Evolutionary conservation across 768 basidiomycete genomes (phyloP), one percentile per base, ranked within the genome.

Genomic region (Russula vinacea): DNA sequence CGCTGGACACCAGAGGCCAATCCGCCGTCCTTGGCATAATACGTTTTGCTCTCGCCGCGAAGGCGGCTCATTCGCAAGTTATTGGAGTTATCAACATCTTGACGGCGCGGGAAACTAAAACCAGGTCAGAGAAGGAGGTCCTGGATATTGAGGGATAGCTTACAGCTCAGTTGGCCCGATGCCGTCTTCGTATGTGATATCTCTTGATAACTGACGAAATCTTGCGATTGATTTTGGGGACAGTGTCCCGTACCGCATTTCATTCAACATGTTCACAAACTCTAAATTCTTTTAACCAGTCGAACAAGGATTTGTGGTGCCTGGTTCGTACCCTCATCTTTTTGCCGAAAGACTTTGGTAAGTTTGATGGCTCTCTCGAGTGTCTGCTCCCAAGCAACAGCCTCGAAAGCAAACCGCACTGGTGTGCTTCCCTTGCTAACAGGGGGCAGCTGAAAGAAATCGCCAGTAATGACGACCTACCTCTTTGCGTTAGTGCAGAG

Each of bases 381-480:
- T 3, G 87, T 78, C 67, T 87, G 75, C 40, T 75, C 76, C 97
- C 97, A 98, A 59, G 76, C 74, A 19, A 82, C 76, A 0, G 94
- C 94, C 71, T 99, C 94, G 71, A 99, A 99, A 1, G 92, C 93
- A 70, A 98, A 98, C 71, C 87, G 92, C 49, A 90, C 84, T 58
- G 75, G 67, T 0, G 73, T 73, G n/a, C 72, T 71, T 29, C 81
- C 79, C 73, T 87, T 94, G 8, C 79, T 79, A 0, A 98, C 94
- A 2, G 97, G 97, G 0, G 97, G 97, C 5, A 99, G 83, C 73
- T 99, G 96, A 78, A 98, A 98, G 78, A 98, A 98, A 73, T 99
- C 97, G 9, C 97, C 97, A 1, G 94, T 96, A 26, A 98, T 87
- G 64, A 98, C 80, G 45, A 98, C 76, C 90, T 94, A 71, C 8